These are phyloP conservation scores for Xylariaceae sp. DNA, from an alignment of 2,329 filamentous ascomycete genomes.

Conservation along the genomic window DNA sequence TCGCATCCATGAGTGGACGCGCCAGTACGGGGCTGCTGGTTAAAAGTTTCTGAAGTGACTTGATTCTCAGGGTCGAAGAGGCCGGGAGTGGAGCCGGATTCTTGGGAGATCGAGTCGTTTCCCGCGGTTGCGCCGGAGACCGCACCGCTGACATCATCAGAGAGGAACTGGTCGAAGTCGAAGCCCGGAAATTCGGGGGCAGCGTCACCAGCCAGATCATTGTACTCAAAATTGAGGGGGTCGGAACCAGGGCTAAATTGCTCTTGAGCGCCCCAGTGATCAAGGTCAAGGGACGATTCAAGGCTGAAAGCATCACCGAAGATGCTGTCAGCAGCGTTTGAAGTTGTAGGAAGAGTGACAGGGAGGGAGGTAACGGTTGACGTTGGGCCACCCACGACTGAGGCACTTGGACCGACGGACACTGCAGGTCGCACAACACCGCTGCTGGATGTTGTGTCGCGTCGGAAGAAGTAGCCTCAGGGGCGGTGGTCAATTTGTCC, in stretches of 20 bases:
- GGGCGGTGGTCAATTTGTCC: conserved; percentile 18
- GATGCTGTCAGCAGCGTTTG: conserved; percentile 61
- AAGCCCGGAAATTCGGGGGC: conserved; percentile 40
- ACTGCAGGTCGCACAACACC: conserved; percentile 99
- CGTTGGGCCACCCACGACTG: conserved; percentile 40
- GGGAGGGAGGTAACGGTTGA: conserved; percentile 36
- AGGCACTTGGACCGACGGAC: conserved; percentile 76
- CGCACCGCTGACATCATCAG: conserved; percentile 44
- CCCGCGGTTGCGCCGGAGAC: conserved; percentile 44
- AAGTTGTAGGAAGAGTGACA: conserved; percentile 48
- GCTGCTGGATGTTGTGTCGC: conserved; percentile 99
- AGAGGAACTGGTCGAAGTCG: conserved; percentile 48
- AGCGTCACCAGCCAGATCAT: conserved; percentile 63
- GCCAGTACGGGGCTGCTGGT: conserved; percentile 70
- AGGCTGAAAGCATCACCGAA: conserved; percentile 65
- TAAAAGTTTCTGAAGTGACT: conserved; percentile 60
- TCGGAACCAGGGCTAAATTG: conserved; percentile 71
- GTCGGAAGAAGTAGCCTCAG: conserved; percentile 61
- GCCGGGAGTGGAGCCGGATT: conserved; percentile 47
- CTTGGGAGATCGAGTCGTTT: conserved; percentile 46
- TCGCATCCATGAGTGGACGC: conserved; percentile 71
- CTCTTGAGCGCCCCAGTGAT: conserved; percentile 74
- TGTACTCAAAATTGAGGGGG: conserved; percentile 60
- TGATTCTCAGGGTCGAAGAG: conserved; percentile 57
- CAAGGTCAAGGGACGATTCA: conserved; percentile 65